Evolutionary conservation across 345 rosid species (phyloP).

Genomic region (Rhodamnia argentea): DNA sequence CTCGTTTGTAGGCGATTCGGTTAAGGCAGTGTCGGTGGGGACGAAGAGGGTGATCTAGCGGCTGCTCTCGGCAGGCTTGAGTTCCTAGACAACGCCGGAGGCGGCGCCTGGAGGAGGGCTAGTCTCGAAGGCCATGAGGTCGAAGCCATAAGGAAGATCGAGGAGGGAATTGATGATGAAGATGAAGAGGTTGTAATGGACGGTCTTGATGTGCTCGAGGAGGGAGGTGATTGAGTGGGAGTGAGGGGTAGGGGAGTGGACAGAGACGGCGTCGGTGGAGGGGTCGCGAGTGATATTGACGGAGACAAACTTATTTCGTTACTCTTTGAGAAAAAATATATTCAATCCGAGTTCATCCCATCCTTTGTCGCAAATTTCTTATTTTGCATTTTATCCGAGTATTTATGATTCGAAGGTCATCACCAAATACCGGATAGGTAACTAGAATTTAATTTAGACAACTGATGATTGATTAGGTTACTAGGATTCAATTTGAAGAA

Average conservation of each 20-base stretch:
- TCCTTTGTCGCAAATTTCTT: no score
- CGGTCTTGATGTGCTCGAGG: conserved; percentile 33
- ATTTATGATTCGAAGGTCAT: no score
- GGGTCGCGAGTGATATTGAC: conserved; percentile 65
- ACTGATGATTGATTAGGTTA: not conserved
- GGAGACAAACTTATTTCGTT: conserved; percentile 17
- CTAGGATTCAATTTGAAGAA: not conserved
- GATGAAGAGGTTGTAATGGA: conserved; percentile 58
- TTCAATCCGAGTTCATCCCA: no score
- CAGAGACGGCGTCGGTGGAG: conserved; percentile 22
- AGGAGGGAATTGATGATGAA: conserved; percentile 20
- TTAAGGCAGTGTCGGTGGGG: conserved; percentile 60
- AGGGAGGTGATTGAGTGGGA: conserved; percentile 51
- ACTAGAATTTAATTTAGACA: not conserved
- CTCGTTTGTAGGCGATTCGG: conserved; percentile 44
- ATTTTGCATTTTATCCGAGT: no score
- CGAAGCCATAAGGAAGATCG: conserved; percentile 43
- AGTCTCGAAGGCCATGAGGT: conserved; percentile 59
- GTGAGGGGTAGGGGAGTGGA: conserved; percentile 36
- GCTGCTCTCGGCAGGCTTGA: conserved; percentile 68
- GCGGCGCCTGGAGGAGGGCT: conserved; percentile 46
- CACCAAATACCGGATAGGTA: no score
- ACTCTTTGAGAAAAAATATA: no score
- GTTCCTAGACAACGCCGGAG: conserved; percentile 59
- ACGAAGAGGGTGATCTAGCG: conserved; percentile 77